Evolutionary conservation across 768 basidiomycete species (phyloP), one percentile per base, ranked within the genome.

Genomic region (Hygrocybe coccinea): DNA sequence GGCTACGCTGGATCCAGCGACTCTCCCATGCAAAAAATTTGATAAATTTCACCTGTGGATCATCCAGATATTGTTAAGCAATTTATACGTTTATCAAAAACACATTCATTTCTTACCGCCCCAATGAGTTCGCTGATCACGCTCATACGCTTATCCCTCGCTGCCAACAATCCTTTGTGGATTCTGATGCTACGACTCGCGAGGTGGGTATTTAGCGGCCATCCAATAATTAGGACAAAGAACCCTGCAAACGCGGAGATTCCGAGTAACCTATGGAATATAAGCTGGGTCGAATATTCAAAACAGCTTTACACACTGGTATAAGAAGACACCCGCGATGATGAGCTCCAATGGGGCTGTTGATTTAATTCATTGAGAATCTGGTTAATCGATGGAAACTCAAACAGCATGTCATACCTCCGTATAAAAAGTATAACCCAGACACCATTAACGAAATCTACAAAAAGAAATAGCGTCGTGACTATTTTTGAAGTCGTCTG

Each of bases 11-110:
- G 41, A 88, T 86, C 90, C 91, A 91, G 11, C 80, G 78, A 39
- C 84, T 78, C 60, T 89, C 87, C 79, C 88, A 90, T 1, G 87
- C 87, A 58, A 90, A 90, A 75, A 90, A 89, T 67, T 90, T 89
- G 75, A 88, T 84, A 63, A 88, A 87, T 68, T 87, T 87, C 54
- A 86, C 72, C 80, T 82, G 44, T 3, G 45, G 45, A 47, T 57
- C 7, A 22, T 38, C 11, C 15, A 14, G 22, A 25, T 22, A 33
- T 35, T 14, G 37, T 9, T 52, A 15, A 52, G 45, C 21, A 57
- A 24, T 43, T 50, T 10, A 12, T 22, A 15, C 11, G 2, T 17
- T 14, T 10, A 19, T 11, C 8, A 48, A 29, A 17, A 22, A 34
- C 11, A 5, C 10, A 7, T 36, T 36, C 29, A 41, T 14, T 11